Conservation (phyloP, 257 asterid genomes). For the Coffea canephora region DNA sequence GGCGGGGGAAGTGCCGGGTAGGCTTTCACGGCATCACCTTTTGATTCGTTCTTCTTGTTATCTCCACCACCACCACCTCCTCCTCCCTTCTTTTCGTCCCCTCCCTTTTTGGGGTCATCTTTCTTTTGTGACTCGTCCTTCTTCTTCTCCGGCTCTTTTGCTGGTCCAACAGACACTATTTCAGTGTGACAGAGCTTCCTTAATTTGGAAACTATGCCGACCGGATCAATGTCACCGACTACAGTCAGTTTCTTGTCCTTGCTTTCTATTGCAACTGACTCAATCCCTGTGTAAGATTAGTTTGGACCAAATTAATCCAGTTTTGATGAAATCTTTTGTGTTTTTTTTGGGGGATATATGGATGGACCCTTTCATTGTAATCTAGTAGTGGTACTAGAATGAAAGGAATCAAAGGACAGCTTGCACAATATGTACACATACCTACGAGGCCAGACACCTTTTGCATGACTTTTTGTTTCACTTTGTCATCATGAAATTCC, state of each 20-base stretch:
- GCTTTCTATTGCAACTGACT: slow-evolving; percentile 51
- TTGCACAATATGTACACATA: slow-evolving; percentile 6
- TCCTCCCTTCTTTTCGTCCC: slow-evolving; percentile 34
- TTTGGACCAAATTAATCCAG: background rate
- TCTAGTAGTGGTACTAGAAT: no score
- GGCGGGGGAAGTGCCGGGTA: slow-evolving; percentile 27
- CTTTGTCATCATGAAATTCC: slow-evolving; percentile 53
- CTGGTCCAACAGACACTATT: slow-evolving; percentile 66
- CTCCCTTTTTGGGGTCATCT: slow-evolving; percentile 35
- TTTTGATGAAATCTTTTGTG: background rate
- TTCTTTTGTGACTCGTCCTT: slow-evolving; percentile 49
- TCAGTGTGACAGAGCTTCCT: slow-evolving; percentile 64
- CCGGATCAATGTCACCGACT: slow-evolving; percentile 61
- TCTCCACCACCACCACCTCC: slow-evolving; percentile 1
- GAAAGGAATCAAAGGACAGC: background rate
- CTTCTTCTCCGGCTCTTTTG: slow-evolving; percentile 73
- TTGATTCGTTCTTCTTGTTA: slow-evolving; percentile 15
- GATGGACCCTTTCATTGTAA: background rate
- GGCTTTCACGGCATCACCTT: slow-evolving; percentile 37
- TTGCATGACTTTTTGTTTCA: slow-evolving; percentile 54
- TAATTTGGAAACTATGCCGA: slow-evolving; percentile 47
- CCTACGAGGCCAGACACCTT: slow-evolving; percentile 60
- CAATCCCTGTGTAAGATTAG: slow-evolving; percentile 44
- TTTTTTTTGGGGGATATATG: background rate
- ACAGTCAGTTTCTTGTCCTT: slow-evolving; percentile 61